Conservation (phyloP, 2,329 filamentous ascomycete genomes). For the Scopulariopsis brevicaulis region DNA sequence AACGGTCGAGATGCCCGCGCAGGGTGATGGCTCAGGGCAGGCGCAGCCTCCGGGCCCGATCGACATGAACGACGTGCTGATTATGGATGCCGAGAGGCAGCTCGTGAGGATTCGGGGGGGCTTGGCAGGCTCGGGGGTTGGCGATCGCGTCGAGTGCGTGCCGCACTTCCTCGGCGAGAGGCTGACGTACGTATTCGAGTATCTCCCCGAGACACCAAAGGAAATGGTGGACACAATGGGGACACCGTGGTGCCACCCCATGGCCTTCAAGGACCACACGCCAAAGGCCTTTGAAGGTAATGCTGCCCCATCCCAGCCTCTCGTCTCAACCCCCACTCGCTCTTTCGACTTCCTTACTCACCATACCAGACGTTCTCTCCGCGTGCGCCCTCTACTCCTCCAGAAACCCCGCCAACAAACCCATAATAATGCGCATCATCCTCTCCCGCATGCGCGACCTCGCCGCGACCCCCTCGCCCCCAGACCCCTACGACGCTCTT, state of each 20-base stretch:
- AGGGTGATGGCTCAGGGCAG: not conserved
- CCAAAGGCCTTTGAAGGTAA: constrained; percentile 33
- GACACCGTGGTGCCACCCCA: constrained; percentile 41
- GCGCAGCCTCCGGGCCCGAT: not conserved
- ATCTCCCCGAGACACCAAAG: constrained; percentile 35
- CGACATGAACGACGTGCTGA: not conserved
- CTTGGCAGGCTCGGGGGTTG: not conserved
- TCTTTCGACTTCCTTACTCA: not conserved
- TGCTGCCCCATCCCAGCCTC: constrained; percentile 12
- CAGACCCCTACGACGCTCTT: constrained; percentile 17
- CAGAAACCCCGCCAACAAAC: constrained; percentile 33
- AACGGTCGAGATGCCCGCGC: not conserved
- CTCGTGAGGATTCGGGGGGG: not conserved
- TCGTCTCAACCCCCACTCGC: not conserved
- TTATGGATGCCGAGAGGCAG: constrained; percentile 10
- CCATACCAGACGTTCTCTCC: constrained; percentile 28
- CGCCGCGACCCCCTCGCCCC: constrained; percentile 19
- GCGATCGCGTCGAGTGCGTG: constrained; percentile 10
- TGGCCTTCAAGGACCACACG: constrained; percentile 39
- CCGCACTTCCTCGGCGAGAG: constrained; percentile 17
- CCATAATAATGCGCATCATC: constrained; percentile 36
- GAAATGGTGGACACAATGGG: constrained; percentile 35
- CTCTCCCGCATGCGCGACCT: constrained; percentile 31
- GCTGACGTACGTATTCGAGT: constrained; percentile 32
- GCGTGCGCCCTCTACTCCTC: constrained; percentile 40